Evolutionary conservation across 1,139 yeast genomes (phyloP), one percentile per base, ranked within the genome.

Genomic region (Kodamaea plutei): DNA sequence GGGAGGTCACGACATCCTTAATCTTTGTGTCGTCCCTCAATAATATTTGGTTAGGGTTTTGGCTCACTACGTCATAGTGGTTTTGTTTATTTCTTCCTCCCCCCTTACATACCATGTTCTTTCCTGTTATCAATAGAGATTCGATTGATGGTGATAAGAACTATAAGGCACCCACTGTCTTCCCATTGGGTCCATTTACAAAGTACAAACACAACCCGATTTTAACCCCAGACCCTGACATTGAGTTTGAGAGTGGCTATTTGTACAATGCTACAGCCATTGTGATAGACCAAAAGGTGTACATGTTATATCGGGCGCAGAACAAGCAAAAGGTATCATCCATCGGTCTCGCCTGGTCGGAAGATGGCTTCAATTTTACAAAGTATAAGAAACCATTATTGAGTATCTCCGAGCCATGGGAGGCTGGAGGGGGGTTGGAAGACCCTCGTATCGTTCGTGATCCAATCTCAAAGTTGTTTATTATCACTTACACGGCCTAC

Each of bases 211-310:
- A 55, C 11, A 67, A 66, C 36, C 73, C 73, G 2, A 64, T 67
- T 23, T 43, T 67, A 30, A 52, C 34, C 9, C 73, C 73, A 4
- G 53, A 65, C 41, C 71, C 70, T 6, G 48, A 52, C 6, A 40
- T 54, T 26, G 69, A 64, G 25, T 66, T 62, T 39, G 73, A 66
- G 40, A 53, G 58, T 38, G 63, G 64, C 3, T 65, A 61, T 38
- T 43, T 66, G 30, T 67, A 66, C 42, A 67, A 67, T 45, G 73
- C 73, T 20, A 51, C 69, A 1, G 73, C 73, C 3, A 64, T 67
- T 11, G 73, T 66, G 16, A 48, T 65, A 6, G 69, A 61, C 28
- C 58, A 59, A 29, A 50, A 48, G 36, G 70, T 67, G 8, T 62
- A 48, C 35, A 45, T 67, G 34, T 47, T 67, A 17, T 66, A 66